Conservation (phyloP, 2,329 filamentous ascomycete genomes). For the Moelleriella libera region DNA sequence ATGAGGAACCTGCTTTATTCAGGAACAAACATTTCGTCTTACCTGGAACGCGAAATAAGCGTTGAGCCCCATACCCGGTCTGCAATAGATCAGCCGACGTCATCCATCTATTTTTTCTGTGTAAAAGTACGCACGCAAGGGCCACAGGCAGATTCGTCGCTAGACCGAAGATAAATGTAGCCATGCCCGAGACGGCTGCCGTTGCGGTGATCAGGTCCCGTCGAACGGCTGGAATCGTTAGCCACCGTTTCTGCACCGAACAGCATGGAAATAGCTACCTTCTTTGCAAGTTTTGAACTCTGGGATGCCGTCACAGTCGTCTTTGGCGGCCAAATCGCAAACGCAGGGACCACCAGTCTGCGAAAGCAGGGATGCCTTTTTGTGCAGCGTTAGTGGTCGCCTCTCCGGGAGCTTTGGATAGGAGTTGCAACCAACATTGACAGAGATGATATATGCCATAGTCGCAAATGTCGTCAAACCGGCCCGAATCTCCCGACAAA, state of each 20-base stretch:
- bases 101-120: background rate
- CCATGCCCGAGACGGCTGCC: constrained; percentile 62
- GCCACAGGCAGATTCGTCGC: constrained; percentile 61
- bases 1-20: background rate
- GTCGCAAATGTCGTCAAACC: constrained; percentile 69
- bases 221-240: constrained; percentile 37
- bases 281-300: constrained; percentile 32
- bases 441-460: constrained; percentile 77
- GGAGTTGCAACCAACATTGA: constrained; percentile 35
- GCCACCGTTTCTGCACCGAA: background rate
- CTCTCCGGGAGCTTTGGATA: background rate
- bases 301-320: constrained; percentile 32
- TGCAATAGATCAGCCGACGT: constrained; percentile 14
- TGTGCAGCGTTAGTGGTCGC: background rate
- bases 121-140: constrained; percentile 15
- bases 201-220: constrained; percentile 73
- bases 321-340: constrained; percentile 33
- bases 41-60: constrained; percentile 52
- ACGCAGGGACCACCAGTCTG: constrained; percentile 66
- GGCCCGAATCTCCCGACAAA: constrained; percentile 66
- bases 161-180: constrained; percentile 64
- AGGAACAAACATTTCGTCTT: background rate
- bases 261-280: constrained; percentile 15
- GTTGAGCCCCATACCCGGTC: constrained; percentile 54
- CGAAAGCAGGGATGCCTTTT: constrained; percentile 55